Evolutionary conservation across 345 rosid species (phyloP).

Genomic region (Melastoma malabathricum): DNA sequence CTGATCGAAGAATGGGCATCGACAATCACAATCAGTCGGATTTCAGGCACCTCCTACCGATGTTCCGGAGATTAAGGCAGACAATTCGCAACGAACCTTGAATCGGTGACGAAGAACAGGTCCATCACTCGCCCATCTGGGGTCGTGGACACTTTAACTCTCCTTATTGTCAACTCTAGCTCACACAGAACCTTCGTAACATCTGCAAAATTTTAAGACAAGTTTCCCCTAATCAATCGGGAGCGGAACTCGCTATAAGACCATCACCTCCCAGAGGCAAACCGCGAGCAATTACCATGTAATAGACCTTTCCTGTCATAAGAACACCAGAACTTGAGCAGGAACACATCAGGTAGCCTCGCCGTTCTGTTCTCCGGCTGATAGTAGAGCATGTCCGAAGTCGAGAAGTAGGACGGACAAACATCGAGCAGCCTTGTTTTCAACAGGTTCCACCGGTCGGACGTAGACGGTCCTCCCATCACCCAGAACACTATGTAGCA

Average conservation of each 20-base stretch:
- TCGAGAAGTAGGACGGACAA: conserved; percentile 47
- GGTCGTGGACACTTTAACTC: conserved; percentile 53
- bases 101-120: conserved; percentile 57
- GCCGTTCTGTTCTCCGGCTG: conserved; percentile 23
- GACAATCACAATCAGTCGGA: not conserved
- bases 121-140: conserved; percentile 68
- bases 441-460: conserved; percentile 44
- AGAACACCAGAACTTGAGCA: conserved; percentile 59
- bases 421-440: conserved; percentile 52
- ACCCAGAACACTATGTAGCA: conserved; percentile 60
- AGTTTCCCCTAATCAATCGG: no score
- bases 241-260: not conserved
- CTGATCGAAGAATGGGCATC: conserved; percentile 11
- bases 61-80: not conserved
- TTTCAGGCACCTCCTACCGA: not conserved
- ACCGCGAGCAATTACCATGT: conserved; percentile 22
- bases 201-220: conserved; percentile 16
- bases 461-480: conserved; percentile 31
- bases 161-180: conserved; percentile 50
- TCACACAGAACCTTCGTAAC: conserved; percentile 55
- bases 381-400: conserved; percentile 42
- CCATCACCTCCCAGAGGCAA: not conserved
- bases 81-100: conserved; percentile 27
- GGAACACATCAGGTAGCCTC: conserved; percentile 36
- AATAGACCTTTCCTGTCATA: conserved; percentile 36